Evolutionary conservation across 345 rosid species (phyloP).

Genomic region (Citrus maxima): DNA sequence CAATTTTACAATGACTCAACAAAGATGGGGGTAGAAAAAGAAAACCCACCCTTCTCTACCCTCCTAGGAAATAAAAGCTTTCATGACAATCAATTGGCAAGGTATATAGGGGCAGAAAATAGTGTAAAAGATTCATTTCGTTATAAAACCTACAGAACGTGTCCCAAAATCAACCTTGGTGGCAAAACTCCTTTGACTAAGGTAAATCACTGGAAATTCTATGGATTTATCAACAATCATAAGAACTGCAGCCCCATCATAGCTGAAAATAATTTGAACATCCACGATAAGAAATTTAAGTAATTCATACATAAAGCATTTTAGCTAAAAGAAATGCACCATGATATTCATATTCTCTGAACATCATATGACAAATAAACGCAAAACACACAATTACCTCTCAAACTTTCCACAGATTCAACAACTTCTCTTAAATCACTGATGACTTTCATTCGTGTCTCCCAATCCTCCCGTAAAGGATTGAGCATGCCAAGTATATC

Average conservation of each 20-base stretch:
- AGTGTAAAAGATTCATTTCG: background rate
- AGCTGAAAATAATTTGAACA: background rate
- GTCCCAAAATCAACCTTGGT: background rate
- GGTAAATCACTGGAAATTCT: background rate
- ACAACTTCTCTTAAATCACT: conserved; percentile 51
- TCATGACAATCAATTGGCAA: background rate
- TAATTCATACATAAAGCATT: background rate
- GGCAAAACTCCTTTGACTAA: background rate
- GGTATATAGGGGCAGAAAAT: background rate
- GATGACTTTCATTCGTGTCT: conserved; percentile 38
- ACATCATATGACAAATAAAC: background rate
- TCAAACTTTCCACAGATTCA: conserved; percentile 58
- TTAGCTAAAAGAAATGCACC: background rate
- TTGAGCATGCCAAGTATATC: conserved; percentile 54
- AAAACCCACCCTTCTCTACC: background rate
- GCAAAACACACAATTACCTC: conserved; percentile 47
- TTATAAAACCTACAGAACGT: background rate
- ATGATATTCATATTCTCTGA: background rate
- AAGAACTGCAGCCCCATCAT: background rate
- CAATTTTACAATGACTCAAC: background rate
- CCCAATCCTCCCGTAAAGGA: conserved; percentile 60
- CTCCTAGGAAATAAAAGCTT: background rate
- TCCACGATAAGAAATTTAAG: background rate
- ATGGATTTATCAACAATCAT: background rate
- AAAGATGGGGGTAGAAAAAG: background rate